Base-by-base conservation (phyloP, 2,329 filamentous ascomycete genomes). In the Emydomyces testavorans region DNA sequence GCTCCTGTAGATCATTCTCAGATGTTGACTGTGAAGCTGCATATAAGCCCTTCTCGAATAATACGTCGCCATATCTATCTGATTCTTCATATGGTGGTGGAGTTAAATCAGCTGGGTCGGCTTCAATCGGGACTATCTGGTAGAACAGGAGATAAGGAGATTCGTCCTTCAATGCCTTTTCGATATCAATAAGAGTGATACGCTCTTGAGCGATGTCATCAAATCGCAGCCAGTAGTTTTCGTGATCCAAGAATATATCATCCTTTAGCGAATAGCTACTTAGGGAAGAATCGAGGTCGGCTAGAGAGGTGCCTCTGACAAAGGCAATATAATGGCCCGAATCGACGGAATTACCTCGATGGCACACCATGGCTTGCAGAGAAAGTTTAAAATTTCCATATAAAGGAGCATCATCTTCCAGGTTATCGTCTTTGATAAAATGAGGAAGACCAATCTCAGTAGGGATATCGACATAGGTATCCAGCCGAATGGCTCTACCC, bases 101-200 rank as follows among this genome's bases (percentile, higher is more conserved):
- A 53, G 53, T 16, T 58, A 59, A 58, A 32, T 62, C 57, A 4
- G 60, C 61, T 15, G 65, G 65, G 53, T 83, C 76, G 48, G 89
- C 84, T 24, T 86, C 78, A 58, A 93, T 87, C 0, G 90, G 89
- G 24, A 93, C 77, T 34, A 96, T 85, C 63, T 95, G 90, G 60
- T 95, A 98, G 65, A 96, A 96, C 0, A 98, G 72, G 5, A 96
- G 75, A 62, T 96, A 96, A 0, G 92, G 90, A 63, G 87, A 93
- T 63, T 95, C 89, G n/a, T 83, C 76, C 55, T 79, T 82, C 42
- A 96, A 68, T 0, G 85, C 82, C 55, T 82, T 69, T 52, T 85
- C 81, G 53, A 95, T 83, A 58, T 93, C 79, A 41, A 95, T 80
- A 47, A 83, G 75, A 0, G 74, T 75, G 2, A 96, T 83, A 21